phyloP scores from a whole-genome alignment of 164 flowering plant genomes.

The Liquidambar formosana region DNA sequence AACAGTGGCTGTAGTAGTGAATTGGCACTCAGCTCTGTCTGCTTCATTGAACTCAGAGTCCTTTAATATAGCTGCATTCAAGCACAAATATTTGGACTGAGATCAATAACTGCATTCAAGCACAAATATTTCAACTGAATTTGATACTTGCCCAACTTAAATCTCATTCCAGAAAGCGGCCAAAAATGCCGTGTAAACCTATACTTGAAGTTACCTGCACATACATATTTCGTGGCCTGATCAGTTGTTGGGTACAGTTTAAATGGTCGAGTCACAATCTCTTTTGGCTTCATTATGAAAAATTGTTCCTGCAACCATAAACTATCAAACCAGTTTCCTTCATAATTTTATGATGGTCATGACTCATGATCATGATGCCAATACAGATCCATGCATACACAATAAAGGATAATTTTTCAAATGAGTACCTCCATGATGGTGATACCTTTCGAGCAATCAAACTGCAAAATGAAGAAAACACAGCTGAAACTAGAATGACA shows the following conservation, averaged over 20 bases:
- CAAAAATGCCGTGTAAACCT: not conserved
- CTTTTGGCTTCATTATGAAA: slow-evolving; percentile 80
- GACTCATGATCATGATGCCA: not conserved
- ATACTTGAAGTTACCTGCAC: slow-evolving; percentile 49
- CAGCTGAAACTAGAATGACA: too few relatives aligned
- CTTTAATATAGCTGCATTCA: slow-evolving; percentile 85
- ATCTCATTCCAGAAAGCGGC: not conserved
- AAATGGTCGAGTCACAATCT: slow-evolving; percentile 53
- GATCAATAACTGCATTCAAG: slow-evolving; percentile 79
- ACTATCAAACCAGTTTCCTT: slow-evolving; percentile 2
- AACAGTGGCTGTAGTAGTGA: slow-evolving; percentile 78
- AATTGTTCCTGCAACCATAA: slow-evolving; percentile 69
- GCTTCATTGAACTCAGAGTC: slow-evolving; percentile 82
- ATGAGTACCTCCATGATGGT: slow-evolving; percentile 66
- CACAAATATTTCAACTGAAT: slow-evolving; percentile 12
- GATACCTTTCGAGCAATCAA: slow-evolving; percentile 70
- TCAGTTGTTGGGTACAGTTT: slow-evolving; percentile 70
- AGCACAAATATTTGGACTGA: slow-evolving; percentile 12
- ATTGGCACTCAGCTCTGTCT: slow-evolving; percentile 95
- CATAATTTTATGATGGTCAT: not conserved
- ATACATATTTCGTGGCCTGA: slow-evolving; percentile 75
- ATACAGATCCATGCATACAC: not conserved
- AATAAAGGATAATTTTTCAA: not conserved
- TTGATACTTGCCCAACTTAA: not conserved
- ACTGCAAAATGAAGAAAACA: slow-evolving; percentile 43